A percentile compares a stretch with the other conserved stretches of the same genome.
Conservation (phyloP, 2,329 filamentous ascomycete species). For the Plenodomus lindquistii region DNA sequence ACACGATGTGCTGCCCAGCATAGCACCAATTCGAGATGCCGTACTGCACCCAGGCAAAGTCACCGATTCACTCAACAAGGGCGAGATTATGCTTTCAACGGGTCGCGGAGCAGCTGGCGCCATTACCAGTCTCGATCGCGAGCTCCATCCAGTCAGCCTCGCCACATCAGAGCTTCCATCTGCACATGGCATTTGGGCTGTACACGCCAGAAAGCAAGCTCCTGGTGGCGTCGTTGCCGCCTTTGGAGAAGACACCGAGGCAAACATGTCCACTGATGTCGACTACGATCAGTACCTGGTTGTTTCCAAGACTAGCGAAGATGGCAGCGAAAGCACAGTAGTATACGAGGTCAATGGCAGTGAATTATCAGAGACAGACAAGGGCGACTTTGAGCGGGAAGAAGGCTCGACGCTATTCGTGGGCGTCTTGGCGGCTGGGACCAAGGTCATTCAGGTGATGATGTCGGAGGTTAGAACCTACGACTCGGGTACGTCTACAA, state of each 20-base stretch:
- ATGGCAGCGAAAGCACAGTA: conserved; percentile 74
- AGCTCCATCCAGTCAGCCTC: conserved; percentile 73
- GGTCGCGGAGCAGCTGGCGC: conserved; percentile 70
- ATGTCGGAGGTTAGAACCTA: conserved; percentile 88
- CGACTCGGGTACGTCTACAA: conserved; percentile 70
- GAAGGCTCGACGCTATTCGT: conserved; percentile 86
- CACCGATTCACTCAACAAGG: conserved; percentile 29
- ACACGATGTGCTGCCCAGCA: conserved; percentile 75
- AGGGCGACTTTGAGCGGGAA: conserved; percentile 88
- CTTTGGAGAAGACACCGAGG: conserved; percentile 48
- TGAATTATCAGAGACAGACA: conserved; percentile 73
- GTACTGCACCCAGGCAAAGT: conserved; percentile 60
- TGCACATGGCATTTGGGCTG: conserved; percentile 79
- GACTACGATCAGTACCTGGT: conserved; percentile 82
- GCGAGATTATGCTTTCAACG: conserved; percentile 60
- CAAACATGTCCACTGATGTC: conserved; percentile 51
- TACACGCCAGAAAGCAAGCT: conserved; percentile 69
- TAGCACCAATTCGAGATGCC: conserved; percentile 78
- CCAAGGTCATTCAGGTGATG: conserved; percentile 83
- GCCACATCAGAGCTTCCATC: conserved; percentile 73
- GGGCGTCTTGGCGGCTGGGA: conserved; percentile 78
- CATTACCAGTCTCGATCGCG: conserved; percentile 75
- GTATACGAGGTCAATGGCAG: conserved; percentile 76
- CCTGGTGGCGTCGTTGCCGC: conserved; percentile 59
- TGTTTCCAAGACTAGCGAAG: conserved; percentile 68